Evolutionary conservation across 495 filamentous ascomycete genomes (phyloP), one percentile per base, ranked within the genome.

Genomic region (Hypoxylon lienhwacheense): DNA sequence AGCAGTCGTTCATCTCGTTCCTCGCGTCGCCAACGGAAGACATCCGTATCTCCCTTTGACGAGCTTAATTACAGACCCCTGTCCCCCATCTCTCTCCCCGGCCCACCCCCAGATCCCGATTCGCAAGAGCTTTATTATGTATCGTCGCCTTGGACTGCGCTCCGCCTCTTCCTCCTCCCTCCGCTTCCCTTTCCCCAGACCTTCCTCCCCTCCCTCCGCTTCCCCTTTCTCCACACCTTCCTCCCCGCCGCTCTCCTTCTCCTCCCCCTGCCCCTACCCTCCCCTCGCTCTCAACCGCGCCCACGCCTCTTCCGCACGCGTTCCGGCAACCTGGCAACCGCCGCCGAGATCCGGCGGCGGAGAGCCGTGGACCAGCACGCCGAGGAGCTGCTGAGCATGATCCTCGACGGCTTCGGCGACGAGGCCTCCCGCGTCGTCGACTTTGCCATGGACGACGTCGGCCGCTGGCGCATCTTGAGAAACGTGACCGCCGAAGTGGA

Each of bases 381-480:
- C 10, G 36, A 52, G 1, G 59, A 61, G 42, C 22, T 59, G 2
- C 50, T 67, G 7, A 47, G 66, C 14, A 46, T 62, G 33, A 44
- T 67, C 5, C 39, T 67, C 37, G 52, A 61, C 11, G 66, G 54
- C 6, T 42, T 67, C 7, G 29, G 32, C 10, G 20, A 35, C 2
- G 42, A 41, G 6, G 20, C 2, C 4, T 39, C 45, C 10, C 25
- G 19, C 28, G 24, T 31, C 31, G 11, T 58, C 5, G 31, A 47
- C 5, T 54, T 65, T 17, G 3, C 12, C 33, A 35, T 64, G 47
- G 51, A 67, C 34, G 59, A 61, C 22, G 48, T 31, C 14, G 66
- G 63, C 29, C 61, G 55, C 37, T 73, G 65, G 69, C 61, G 65
- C n/a, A 57, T 65, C 57, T 57, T 52, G 46, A 63, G 65, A 49